Evolutionary conservation across 2,329 filamentous ascomycete species (phyloP).

Genomic region (Lachnellula hyalina): DNA sequence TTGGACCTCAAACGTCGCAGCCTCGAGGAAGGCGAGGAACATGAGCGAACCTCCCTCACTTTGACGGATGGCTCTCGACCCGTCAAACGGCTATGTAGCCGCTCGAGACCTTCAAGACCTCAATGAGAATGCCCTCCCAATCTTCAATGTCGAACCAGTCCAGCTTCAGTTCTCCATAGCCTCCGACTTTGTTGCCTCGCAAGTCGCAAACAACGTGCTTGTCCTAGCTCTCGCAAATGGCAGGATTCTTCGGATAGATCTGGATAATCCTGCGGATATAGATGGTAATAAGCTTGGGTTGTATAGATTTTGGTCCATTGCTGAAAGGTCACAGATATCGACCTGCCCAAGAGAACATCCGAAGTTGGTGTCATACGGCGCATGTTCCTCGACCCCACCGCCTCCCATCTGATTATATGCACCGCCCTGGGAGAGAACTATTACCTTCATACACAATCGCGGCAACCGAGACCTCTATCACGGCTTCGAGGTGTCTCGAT

Average conservation of each 20-base stretch:
- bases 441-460: constrained; percentile 93
- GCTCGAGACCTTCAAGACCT: constrained; percentile 55
- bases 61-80: constrained; percentile 61
- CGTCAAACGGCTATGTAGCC: constrained; percentile 66
- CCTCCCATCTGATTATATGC: constrained; percentile 87
- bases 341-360: constrained; percentile 86
- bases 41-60: constrained; percentile 26
- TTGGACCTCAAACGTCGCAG: constrained; percentile 20
- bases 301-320: not conserved
- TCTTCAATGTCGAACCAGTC: constrained; percentile 91
- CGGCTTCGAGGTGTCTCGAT: constrained; percentile 81
- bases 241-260: constrained; percentile 86
- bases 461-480: constrained; percentile 75
- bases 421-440: constrained; percentile 93
- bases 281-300: constrained; percentile 54
- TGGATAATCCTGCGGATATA: constrained; percentile 91
- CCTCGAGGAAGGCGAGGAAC: constrained; percentile 21
- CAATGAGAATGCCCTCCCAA: constrained; percentile 64
- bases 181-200: constrained; percentile 91
- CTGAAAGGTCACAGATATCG: constrained; percentile 64
- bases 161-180: constrained; percentile 92
- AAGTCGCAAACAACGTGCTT: constrained; percentile 96
- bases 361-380: constrained; percentile 89
- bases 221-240: constrained; percentile 88
- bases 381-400: constrained; percentile 96